Base-by-base conservation (phyloP, 2,329 filamentous ascomycete species). In the Tolypocladium ovalisporum region DNA sequence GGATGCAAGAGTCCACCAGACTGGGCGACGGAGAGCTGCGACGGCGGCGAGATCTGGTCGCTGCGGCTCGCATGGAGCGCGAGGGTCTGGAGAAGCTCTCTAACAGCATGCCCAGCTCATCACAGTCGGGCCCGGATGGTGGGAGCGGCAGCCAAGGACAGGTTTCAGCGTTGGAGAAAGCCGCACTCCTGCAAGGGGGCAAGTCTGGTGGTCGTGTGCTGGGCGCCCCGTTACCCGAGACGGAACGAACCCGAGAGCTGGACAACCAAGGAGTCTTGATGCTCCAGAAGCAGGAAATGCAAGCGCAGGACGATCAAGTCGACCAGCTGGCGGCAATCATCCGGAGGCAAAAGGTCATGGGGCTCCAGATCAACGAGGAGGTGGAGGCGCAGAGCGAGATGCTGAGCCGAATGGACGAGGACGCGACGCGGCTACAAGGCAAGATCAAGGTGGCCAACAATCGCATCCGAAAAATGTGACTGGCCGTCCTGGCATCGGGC, bases 401-500 rank as follows among this genome's bases (percentile, higher is more conserved):
- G 81, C 75, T 94, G 35, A 80, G 83, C 15, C 71, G 83, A 62
- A 68, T 91, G 60, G 85, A 87, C 61, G 76, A 84, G 57, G 87
- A 91, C 70, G 79, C 80, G 3, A 83, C 86, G 60, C 76, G 86
- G 7, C 76, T 90, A 19, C 77, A 80, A 49, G 79, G 79, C 60
- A 93, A 93, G 79, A 72, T 92, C 57, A 78, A 80, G 60, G 82
- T 92, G 59, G 88, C 85, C n/a, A 90, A 88, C 75, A 84, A 85
- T 65, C 80, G 88, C 58, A 80, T 86, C 58, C 80, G 78, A 68
- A 88, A 86, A 75, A 84, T 91, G 64, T 79, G 75, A 77, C 72
- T 71, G 59, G 55, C 65, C 59, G 58, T 62, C 13, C 54, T 66
- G 24, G 60, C 60, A 47, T 15, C 66, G 19, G 51, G 62, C 24